Base-by-base conservation (phyloP, 1,139 yeast species). In the Candida freyschussii region DNA sequence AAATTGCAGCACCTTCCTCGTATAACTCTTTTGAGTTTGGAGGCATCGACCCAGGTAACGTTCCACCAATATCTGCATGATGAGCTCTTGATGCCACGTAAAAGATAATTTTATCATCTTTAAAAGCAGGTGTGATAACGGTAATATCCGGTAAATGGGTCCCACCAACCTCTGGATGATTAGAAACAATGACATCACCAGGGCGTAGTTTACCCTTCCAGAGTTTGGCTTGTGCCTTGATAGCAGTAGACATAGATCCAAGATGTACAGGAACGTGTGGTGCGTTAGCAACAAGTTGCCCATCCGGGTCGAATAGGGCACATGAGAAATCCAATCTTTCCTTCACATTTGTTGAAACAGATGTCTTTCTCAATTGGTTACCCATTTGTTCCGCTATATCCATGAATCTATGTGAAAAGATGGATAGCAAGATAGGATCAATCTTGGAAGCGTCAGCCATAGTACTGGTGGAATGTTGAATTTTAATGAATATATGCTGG, bases 371-470 rank as follows among this genome's bases (percentile, higher is more conserved):
- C 43, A 83, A 62, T 8, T 89, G 82, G 45, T 77, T 69, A 11
- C 94, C 94, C 95, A 84, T 84, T 52, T 83, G 93, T 50, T 83
- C 94, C 5, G 95, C 94, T 54, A 84, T 79, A 33, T 85, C 82
- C 93, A 84, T 83, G 52, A 84, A 84, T 45, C 93, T 63, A 54
- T 84, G 89, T 15, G 89, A 83, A 57, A 83, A 84, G 2, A 84
- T 85, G 2, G 91, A 79, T 27, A 84, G 58, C 48, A 78, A 73
- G 33, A 83, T 72, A 1, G 93, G 91, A 47, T 82, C 86, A 17
- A 78, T 50, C n/a, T 43, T 40, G 4, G 33, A 19, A 6, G 39
- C 24, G 60, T 65, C 32, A 60, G 63, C 50, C 23, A 36, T 24
- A 51, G 67, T 39, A 57, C 55, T 23, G 8, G 47, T 26, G 29